These are phyloP conservation scores for Pseudogymnoascus sp. DNA, from an alignment of 2,329 filamentous ascomycete species.

Conservation along the genomic window DNA sequence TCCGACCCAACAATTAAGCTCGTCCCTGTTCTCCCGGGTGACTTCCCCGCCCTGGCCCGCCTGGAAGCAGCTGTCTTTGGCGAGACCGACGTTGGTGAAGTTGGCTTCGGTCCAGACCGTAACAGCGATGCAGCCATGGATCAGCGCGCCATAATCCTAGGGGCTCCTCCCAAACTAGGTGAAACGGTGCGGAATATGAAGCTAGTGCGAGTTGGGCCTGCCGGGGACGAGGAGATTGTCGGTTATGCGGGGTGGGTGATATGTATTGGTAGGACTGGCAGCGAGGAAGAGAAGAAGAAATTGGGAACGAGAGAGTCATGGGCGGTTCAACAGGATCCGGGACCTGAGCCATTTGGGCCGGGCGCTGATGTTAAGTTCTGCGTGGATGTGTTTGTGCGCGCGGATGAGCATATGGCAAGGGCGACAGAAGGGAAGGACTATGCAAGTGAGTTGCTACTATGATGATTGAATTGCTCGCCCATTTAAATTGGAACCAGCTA, in stretches of 20 bases:
- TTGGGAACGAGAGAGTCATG: slow-evolving; percentile 7
- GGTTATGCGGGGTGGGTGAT: slow-evolving; percentile 19
- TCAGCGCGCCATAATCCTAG: not conserved
- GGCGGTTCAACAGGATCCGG: not conserved
- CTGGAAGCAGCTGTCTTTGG: slow-evolving; percentile 16
- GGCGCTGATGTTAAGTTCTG: slow-evolving; percentile 22
- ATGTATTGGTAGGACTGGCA: not conserved
- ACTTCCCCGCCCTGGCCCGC: slow-evolving; percentile 13
- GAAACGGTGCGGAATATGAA: not conserved
- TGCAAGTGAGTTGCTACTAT: slow-evolving; percentile 19
- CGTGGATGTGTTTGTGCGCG: slow-evolving; percentile 20
- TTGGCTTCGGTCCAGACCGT: slow-evolving; percentile 14
- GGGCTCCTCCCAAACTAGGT: not conserved
- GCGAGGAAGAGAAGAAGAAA: not conserved
- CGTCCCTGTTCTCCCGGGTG: slow-evolving; percentile 9
- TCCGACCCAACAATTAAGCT: slow-evolving; percentile 6
- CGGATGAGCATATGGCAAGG: slow-evolving; percentile 20
- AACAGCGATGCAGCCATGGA: slow-evolving; percentile 14
- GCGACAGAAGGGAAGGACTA: slow-evolving; percentile 17
- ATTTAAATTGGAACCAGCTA: not conserved
- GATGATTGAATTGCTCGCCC: not conserved
- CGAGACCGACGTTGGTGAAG: slow-evolving; percentile 13
- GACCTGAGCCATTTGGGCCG: slow-evolving; percentile 13
- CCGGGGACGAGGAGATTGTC: slow-evolving; percentile 13
- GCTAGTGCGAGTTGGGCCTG: slow-evolving; percentile 15